These are phyloP conservation scores for Venturia oleaginea DNA, from an alignment of 2,329 filamentous ascomycete genomes.

Conservation along the genomic window DNA sequence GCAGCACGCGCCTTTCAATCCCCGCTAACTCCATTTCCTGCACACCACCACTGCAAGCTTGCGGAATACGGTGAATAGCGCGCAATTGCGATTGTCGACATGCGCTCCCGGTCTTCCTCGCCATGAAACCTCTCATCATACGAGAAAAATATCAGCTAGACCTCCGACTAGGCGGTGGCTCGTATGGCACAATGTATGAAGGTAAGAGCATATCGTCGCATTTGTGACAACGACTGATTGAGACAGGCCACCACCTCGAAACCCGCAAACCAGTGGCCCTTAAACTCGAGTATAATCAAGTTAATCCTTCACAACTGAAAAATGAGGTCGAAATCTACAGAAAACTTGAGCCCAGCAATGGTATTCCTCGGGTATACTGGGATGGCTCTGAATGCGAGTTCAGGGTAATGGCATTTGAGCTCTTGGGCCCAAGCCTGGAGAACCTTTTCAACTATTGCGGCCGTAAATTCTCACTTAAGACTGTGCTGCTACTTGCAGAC, in stretches of 20 bases:
- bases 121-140: slow-evolving; percentile 14
- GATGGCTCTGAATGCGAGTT: slow-evolving; percentile 99
- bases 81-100: slow-evolving; percentile 14
- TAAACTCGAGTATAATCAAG: slow-evolving; percentile 98
- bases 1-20: too few relatives aligned
- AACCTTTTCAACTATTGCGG: slow-evolving; percentile 99
- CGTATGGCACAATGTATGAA: slow-evolving; percentile 17
- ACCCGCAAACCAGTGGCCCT: slow-evolving; percentile 98
- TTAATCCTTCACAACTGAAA: slow-evolving; percentile 96
- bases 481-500: slow-evolving; percentile 88
- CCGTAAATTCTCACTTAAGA: slow-evolving; percentile 98
- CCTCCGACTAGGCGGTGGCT: slow-evolving; percentile 16
- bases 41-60: slow-evolving; percentile 12
- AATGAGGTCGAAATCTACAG: slow-evolving; percentile 94
- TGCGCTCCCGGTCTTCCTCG: slow-evolving; percentile 11
- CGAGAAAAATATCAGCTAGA: slow-evolving; percentile 17
- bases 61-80: slow-evolving; percentile 1
- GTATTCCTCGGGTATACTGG: slow-evolving; percentile 98
- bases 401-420: slow-evolving; percentile 98
- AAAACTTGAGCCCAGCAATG: slow-evolving; percentile 86
- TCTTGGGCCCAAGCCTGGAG: slow-evolving; percentile 89
- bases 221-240: background rate
- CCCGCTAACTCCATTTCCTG: too few relatives aligned
- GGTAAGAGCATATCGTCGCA: slow-evolving; percentile 10
- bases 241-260: slow-evolving; percentile 60